Conservation (phyloP, 352 stramenopile species). For the Phytophthora lateralis region DNA sequence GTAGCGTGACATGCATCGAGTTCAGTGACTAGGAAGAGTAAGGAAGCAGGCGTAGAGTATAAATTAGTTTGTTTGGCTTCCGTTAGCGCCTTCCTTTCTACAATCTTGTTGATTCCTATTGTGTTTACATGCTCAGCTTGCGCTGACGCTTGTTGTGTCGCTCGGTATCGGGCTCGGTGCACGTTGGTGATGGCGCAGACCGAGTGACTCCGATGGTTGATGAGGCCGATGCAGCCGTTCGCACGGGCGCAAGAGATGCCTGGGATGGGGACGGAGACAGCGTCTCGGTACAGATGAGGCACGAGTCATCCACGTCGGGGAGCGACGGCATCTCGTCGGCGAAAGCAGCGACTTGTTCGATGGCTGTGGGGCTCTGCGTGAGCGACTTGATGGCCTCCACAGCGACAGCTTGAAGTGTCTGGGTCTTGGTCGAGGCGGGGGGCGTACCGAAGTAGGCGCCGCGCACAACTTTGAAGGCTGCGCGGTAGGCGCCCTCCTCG, state of each 20-base stretch:
- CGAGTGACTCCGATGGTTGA: conserved; percentile 35
- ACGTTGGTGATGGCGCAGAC: conserved; percentile 30
- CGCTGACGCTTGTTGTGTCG: conserved; percentile 35
- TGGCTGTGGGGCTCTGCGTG: conserved; percentile 38
- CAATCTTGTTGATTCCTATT: conserved; percentile 32
- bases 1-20: conserved; percentile 39
- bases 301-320: conserved; percentile 22
- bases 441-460: conserved; percentile 33
- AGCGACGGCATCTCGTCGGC: conserved; percentile 16
- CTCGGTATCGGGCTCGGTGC: conserved; percentile 27
- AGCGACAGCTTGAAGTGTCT: conserved; percentile 19
- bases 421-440: conserved; percentile 1
- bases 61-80: conserved; percentile 36
- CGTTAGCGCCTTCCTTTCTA: conserved; percentile 28
- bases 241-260: conserved; percentile 20
- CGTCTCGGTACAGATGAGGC: conserved; percentile 41
- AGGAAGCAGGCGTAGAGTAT: conserved; percentile 25
- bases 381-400: conserved; percentile 33
- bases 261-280: conserved; percentile 39
- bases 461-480: conserved; percentile 45
- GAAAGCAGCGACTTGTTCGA: conserved; percentile 27
- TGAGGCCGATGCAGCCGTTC: conserved; percentile 19
- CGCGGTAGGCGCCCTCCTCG: conserved; percentile 30
- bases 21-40: conserved; percentile 30
- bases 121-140: conserved; percentile 37